Base-by-base conservation (phyloP, 805 yeast species). In the Ogataea haglerorum region DNA sequence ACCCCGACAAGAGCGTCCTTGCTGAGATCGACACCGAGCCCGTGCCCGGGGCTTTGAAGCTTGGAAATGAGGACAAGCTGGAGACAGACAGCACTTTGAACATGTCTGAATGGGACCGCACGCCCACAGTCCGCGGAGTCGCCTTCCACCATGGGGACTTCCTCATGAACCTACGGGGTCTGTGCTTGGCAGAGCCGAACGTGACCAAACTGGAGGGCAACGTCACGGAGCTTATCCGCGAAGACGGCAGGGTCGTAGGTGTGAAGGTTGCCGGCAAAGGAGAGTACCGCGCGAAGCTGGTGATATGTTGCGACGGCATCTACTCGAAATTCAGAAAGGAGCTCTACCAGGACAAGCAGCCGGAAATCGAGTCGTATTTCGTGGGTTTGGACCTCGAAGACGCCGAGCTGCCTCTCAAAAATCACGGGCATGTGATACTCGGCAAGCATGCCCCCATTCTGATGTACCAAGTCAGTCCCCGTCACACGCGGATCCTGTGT, bases 141-240 rank as follows among this genome's bases (percentile, higher is more conserved):
- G 83, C 95, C 1, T 89, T 93, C 67, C 95, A 88, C 54, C 97
- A 93, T 60, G 99, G 99, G 15, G 80, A 78, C 42, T 93, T 93
- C 55, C 72, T 93, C 38, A 68, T 70, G 61, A 88, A 88, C 56
- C 70, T 93, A 49, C 76, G 99, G 51, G 56, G 60, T 10, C 77
- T 85, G n/a, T 90, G 85, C 15, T 69, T 72, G 35, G 59, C 58
- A 7, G 93, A 89, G 52, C 72, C 76, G 29, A 88, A 89, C 53
- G 85, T 91, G 14, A 81, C 90, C 2, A 68, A 83, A 56, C 49
- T 87, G 27, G 90, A 88, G 62, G 97, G 95, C 14, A 87, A 84
- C 9, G 97, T 85, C n/a, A 77, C 78, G 2, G 75, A 75, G 24
- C 58, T 89, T 2, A 56, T 87, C 25, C 68, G 77, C 43, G 78